Percentiles rank a stretch among this genome's conserved stretches.
phyloP scores from a whole-genome alignment of 2,329 filamentous ascomycete species.

The Neonectria neomacrospora region DNA sequence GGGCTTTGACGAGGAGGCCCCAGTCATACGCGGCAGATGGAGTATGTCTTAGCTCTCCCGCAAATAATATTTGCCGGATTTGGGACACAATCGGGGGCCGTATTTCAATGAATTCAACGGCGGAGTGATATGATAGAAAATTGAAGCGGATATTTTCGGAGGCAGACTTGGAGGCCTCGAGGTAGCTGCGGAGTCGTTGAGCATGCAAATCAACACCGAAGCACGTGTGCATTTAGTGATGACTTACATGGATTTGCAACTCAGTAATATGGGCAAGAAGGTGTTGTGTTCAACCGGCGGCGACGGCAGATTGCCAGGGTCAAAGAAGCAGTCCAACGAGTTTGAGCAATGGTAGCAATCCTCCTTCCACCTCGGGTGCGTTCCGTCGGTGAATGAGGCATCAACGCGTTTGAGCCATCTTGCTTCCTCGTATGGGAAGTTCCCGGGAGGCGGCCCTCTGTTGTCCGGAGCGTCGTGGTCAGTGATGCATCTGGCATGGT shows the following conservation, averaged over 20 bases:
- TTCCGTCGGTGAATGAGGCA: constrained; percentile 4
- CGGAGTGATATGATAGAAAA: not conserved
- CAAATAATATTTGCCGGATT: not conserved
- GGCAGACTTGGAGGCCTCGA: constrained; percentile 2
- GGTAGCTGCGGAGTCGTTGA: not conserved
- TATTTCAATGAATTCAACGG: not conserved
- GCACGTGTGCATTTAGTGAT: not conserved
- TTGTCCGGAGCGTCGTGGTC: not conserved
- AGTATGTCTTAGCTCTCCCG: not conserved
- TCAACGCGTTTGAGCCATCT: not conserved
- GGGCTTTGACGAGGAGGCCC: not conserved
- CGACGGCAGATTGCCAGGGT: not conserved
- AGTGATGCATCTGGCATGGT: constrained; percentile 7
- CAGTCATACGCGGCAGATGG: not conserved
- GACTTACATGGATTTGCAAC: constrained; percentile 9
- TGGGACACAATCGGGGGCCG: constrained; percentile 2
- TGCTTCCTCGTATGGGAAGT: constrained; percentile 3
- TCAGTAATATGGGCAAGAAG: not conserved
- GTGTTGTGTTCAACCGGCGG: constrained; percentile 1
- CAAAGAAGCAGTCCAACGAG: constrained; percentile 1
- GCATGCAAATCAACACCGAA: not conserved
- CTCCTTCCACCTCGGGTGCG: constrained; percentile 13
- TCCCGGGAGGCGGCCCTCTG: constrained; percentile 9
- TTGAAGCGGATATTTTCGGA: constrained; percentile 5
- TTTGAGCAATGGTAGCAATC: constrained; percentile 13